These are phyloP conservation scores for Solanum boliviense DNA, from an alignment of 257 asterid species.

Conservation along the genomic window DNA sequence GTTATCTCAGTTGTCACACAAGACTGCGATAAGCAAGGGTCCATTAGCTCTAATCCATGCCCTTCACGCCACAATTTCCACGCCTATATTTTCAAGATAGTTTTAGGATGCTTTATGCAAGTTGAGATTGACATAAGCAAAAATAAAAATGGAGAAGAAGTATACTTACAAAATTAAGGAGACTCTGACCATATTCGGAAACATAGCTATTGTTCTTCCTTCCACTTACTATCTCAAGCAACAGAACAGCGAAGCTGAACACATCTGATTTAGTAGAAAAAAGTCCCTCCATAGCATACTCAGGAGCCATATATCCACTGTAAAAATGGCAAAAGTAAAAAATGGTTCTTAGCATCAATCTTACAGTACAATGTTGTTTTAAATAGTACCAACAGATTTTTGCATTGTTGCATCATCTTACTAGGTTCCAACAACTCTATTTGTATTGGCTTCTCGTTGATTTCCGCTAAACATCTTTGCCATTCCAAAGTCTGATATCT, in stretches of 20 bases:
- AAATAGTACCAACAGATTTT: background rate
- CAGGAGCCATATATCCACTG: conserved; percentile 1
- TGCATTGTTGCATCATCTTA: background rate
- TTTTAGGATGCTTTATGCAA: background rate
- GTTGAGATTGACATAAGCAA: background rate
- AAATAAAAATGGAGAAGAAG: too few relatives aligned
- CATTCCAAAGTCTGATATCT: background rate
- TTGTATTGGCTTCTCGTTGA: background rate
- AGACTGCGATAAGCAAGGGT: background rate
- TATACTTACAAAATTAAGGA: too few relatives aligned
- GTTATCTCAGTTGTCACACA: background rate
- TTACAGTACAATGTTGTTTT: background rate
- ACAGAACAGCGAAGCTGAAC: background rate
- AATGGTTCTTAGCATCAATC: background rate
- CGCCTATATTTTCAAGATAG: background rate
- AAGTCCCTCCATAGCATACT: conserved; percentile 1
- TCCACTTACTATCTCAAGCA: too few relatives aligned
- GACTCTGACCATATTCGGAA: too few relatives aligned
- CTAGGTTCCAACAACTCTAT: conserved; percentile 6
- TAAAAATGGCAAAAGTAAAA: background rate
- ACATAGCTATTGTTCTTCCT: too few relatives aligned
- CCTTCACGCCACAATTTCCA: background rate
- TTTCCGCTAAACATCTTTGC: background rate
- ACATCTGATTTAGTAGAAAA: background rate
- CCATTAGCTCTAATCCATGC: background rate